Base-by-base conservation (phyloP, 1,284 basidiomycete genomes). In the Ceratobasidium sp. region DNA sequence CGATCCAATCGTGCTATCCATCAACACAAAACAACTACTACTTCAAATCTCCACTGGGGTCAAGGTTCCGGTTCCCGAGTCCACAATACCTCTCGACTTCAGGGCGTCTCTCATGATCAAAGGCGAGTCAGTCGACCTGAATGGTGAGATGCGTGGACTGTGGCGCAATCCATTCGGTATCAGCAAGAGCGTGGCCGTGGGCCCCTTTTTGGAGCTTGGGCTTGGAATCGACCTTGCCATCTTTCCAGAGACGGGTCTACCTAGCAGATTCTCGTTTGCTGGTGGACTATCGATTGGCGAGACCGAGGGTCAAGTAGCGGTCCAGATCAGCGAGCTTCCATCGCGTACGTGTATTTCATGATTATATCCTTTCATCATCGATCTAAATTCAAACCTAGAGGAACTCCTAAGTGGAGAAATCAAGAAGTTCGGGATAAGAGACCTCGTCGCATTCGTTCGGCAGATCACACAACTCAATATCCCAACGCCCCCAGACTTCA, bases 101-200 rank as follows among this genome's bases (percentile, higher is more conserved):
- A 56, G 7, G 54, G 20, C 23, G 20, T 6, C 54, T 5, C 54
- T 56, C n/a, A 20, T 7, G 17, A 26, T 26, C n/a, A 6, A 26
- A 10, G 17, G 6, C 23, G 5, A 7, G 17, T n/a, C 7, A 6
- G 54, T 26, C 17, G 7, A 56, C 9, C 26, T 40, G 6, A 56
- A 12, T 9, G 66, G 42, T 17, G 26, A 68, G 46, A 38, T 68
- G 33, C 17, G 12, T 7, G 66, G 66, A 28, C 15, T 23, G 26
- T 68, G 66, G 66, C 20, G 13, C 7, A 68, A 68, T 26, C 66
- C 66, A 42, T 26, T 68, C 46, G 66, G 66, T 5, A 42, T 68
- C 46, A 68, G 66, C 26, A 46, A 68, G 20, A 38, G 48, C 15
- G 26, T 68, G 6, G 42, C 33, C 5, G 15, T 68, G 50, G 66